phyloP scores from a whole-genome alignment of 257 asterid genomes.

The Ajuga chamaepitys region DNA sequence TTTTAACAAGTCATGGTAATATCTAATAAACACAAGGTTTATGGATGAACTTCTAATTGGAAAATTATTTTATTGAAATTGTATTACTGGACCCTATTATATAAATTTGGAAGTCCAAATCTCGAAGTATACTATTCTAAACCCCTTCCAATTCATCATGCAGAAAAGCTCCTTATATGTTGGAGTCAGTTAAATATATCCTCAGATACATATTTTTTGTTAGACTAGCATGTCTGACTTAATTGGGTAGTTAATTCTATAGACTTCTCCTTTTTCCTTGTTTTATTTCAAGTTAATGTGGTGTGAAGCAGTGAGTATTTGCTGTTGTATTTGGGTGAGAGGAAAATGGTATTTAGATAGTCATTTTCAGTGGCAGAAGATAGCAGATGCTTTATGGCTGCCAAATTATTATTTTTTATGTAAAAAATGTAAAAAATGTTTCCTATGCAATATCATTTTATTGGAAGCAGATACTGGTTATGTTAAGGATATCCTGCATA shows the following conservation, averaged over 20 bases:
- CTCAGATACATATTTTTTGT: neutral
- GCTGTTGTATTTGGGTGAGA: slow-evolving; percentile 3
- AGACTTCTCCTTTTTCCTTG: neutral
- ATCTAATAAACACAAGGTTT: neutral
- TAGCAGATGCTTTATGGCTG: neutral
- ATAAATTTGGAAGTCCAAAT: neutral
- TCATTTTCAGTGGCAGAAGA: neutral
- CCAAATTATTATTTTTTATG: neutral
- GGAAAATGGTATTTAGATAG: neutral
- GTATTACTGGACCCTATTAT: neutral
- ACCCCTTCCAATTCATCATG: neutral
- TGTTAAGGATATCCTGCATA: neutral
- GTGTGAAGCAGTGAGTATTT: neutral
- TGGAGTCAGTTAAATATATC: neutral
- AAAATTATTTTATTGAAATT: neutral
- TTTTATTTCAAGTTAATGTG: neutral
- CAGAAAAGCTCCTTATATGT: neutral
- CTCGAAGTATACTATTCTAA: neutral
- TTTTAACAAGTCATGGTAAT: neutral
- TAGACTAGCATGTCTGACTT: neutral
- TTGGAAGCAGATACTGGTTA: slow-evolving; percentile 9
- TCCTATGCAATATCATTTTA: neutral
- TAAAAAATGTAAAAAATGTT: neutral
- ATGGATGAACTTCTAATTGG: too few species aligned
- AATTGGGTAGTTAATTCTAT: neutral